Conservation (phyloP, 495 filamentous ascomycete genomes). For the Umbilicaria muhlenbergii region DNA sequence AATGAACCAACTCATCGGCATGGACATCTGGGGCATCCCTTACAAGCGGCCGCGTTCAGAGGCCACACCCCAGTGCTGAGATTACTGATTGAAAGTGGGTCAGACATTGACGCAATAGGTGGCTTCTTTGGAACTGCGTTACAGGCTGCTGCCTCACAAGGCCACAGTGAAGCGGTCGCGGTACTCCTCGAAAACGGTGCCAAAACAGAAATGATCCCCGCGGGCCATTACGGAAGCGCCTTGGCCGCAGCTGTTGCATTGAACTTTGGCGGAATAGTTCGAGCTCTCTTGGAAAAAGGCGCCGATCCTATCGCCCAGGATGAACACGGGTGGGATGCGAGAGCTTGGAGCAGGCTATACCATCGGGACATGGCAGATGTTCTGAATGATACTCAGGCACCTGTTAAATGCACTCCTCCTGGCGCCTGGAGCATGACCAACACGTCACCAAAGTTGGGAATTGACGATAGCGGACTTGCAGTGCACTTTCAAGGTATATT, state of each 20-base stretch:
- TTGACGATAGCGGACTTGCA: too few species aligned
- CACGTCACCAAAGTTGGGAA: too few species aligned
- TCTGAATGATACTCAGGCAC: too few species aligned
- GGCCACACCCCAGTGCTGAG: not conserved
- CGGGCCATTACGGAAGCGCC: not conserved
- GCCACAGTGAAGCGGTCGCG: not conserved
- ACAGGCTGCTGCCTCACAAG: not conserved
- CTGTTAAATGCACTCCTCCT: too few species aligned
- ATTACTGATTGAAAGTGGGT: not conserved
- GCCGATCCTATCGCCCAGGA: not conserved
- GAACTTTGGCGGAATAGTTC: conserved; percentile 5
- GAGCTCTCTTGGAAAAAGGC: not conserved
- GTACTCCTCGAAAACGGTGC: not conserved
- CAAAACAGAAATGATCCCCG: not conserved
- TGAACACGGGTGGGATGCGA: not conserved
- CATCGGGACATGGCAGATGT: too few species aligned
- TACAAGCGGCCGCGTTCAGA: not conserved
- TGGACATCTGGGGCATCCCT: not conserved
- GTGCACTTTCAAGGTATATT: too few species aligned
- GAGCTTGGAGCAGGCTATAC: too few species aligned
- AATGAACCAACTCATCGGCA: too few species aligned
- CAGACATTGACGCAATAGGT: not conserved
- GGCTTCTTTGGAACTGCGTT: not conserved
- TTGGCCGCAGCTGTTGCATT: not conserved
- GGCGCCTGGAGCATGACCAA: too few species aligned